Base-by-base conservation (phyloP, 164 flowering plant genomes). In the Vitis riparia region DNA sequence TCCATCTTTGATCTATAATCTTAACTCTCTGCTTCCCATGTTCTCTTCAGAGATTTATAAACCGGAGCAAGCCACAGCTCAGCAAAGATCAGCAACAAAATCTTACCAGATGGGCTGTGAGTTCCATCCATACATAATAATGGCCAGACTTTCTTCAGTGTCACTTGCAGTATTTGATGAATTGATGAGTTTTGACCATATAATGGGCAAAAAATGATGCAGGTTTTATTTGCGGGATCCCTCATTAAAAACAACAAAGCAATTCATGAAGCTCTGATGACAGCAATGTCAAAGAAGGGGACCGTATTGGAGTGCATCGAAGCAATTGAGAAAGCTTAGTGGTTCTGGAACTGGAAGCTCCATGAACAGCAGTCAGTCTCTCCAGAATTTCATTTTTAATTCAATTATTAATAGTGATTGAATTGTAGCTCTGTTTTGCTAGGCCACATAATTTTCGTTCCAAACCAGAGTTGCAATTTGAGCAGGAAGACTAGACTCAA, bases 31-130 rank as follows among this genome's bases (percentile, higher is more conserved):
- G 15, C 55, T 8, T 71, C 16, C 4, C 9, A 27, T 66, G 19
- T 53, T 63, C 27, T 55, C 8, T 65, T 62, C 66, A 95, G 99
- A 88, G 98, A 81, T 85, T 93, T 71, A 89, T 95, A 64, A 95
- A 93, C 73, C 79, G 99, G 71, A 92, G 88, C 83, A 91, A 86
- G 71, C 97, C 98, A 62, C 80, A 74, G 23, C 80, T 90, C 16
- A 90, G 90, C 90, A 89, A 90, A 76, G 94, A 87, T 13, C 96
- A 93, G 79, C 99, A 95, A 68, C 97, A 88, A 73, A 95, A 93
- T 77, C 94, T 95, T 15, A 95, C 99, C 6, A 81, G 98, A 89
- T 95, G 99, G 99, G 99, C 98, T 2, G 97, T 93, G 82, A 85
- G 94, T 85, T 74, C 17, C 4, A 4, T 37, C 7, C 8, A 3